Conservation (phyloP, 768 basidiomycete genomes). For the Russula foetens region DNA sequence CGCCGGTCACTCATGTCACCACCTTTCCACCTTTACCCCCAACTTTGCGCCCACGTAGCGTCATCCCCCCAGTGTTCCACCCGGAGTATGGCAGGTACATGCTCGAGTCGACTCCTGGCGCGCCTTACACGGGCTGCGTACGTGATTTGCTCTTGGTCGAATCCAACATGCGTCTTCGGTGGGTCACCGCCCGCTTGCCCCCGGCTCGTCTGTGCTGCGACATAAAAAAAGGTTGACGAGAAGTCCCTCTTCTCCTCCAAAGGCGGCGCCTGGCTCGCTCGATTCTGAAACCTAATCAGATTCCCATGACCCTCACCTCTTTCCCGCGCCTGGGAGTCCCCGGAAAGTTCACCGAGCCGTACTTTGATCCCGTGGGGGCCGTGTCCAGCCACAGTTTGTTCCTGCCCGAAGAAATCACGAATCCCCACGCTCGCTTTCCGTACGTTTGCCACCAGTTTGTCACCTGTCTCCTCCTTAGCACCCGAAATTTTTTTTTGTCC, state of each 20-base stretch:
- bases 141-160: slow-evolving; percentile 86
- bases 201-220: neutral
- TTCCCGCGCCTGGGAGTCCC: slow-evolving; percentile 87
- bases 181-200: neutral
- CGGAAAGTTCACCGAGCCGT: slow-evolving; percentile 89
- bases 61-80: slow-evolving; percentile 68
- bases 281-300: slow-evolving; percentile 76
- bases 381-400: slow-evolving; percentile 90
- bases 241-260: neutral
- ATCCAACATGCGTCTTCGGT: slow-evolving; percentile 92
- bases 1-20: neutral
- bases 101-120: slow-evolving; percentile 96
- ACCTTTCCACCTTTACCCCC: too few relatives aligned
- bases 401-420: slow-evolving; percentile 91
- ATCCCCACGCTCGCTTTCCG: slow-evolving; percentile 98
- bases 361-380: slow-evolving; percentile 64
- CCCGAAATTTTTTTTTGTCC: neutral
- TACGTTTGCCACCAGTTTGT: slow-evolving; percentile 37
- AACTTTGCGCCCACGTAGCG: neutral
- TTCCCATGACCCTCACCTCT: slow-evolving; percentile 90
- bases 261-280: slow-evolving; percentile 81
- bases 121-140: slow-evolving; percentile 86
- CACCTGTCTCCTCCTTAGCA: neutral
- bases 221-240: neutral
- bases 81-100: slow-evolving; percentile 99